Evolutionary conservation across 2,329 filamentous ascomycete genomes (phyloP).

Genomic region (Rhytidhysteron rufulum): DNA sequence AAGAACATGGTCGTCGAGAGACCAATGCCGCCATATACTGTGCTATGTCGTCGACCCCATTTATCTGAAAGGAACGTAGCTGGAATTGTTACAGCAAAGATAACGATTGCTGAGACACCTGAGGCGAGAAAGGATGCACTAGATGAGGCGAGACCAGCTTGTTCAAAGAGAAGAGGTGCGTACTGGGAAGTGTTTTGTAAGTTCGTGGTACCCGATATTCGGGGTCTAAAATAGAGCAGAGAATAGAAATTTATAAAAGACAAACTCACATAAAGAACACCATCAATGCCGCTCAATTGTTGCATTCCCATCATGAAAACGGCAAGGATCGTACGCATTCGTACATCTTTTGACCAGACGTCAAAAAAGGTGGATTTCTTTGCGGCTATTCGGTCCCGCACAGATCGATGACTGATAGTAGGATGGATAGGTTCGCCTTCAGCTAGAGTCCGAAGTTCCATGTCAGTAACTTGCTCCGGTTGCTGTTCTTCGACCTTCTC

Average conservation of each 20-base stretch:
- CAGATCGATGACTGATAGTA: background rate
- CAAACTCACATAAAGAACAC: constrained; percentile 53
- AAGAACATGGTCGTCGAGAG: constrained; percentile 51
- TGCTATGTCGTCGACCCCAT: constrained; percentile 53
- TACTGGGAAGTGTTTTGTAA: constrained; percentile 50
- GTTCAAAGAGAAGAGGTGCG: constrained; percentile 57
- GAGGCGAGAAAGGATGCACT: constrained; percentile 58
- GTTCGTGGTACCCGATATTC: no score
- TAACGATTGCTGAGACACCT: constrained; percentile 56
- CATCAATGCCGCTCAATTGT: constrained; percentile 61
- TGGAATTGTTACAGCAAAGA: constrained; percentile 55
- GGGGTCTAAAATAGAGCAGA: no score
- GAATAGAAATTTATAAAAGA: background rate
- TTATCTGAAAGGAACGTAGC: constrained; percentile 53
- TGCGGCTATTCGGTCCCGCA: background rate
- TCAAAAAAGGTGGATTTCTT: background rate
- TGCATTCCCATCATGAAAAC: constrained; percentile 58
- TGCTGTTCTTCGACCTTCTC: constrained; percentile 45
- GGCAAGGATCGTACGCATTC: constrained; percentile 48
- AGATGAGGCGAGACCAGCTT: constrained; percentile 54
- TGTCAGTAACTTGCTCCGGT: constrained; percentile 17
- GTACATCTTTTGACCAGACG: constrained; percentile 6
- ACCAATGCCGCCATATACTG: constrained; percentile 51
- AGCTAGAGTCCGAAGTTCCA: constrained; percentile 10
- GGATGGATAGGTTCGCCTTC: constrained; percentile 15